Percentiles rank a stretch among this genome's conserved stretches.
Evolutionary conservation across 2,329 filamentous ascomycete species (phyloP).

Genomic region (Aureobasidium sp.): DNA sequence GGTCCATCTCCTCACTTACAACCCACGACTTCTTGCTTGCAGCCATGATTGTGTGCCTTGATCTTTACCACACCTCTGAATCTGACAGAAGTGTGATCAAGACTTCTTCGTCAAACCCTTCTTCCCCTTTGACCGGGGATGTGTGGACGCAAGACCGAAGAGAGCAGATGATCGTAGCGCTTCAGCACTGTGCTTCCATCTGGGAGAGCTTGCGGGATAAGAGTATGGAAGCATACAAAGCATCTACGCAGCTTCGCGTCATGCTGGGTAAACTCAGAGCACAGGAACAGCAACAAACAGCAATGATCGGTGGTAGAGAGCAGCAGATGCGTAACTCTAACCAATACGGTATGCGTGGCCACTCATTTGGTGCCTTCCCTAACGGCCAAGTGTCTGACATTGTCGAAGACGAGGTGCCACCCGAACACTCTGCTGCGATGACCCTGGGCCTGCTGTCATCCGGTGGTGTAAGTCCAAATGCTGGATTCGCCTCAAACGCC

Average conservation of each 20-base stretch:
- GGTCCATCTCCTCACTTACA: constrained; percentile 70
- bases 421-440: constrained; percentile 59
- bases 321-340: neutral
- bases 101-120: constrained; percentile 14
- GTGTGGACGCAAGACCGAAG: constrained; percentile 41
- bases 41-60: constrained; percentile 74
- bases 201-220: constrained; percentile 71
- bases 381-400: constrained; percentile 21
- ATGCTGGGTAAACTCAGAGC: constrained; percentile 71
- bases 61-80: constrained; percentile 63
- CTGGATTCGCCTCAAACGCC: constrained; percentile 13
- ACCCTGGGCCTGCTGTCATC: constrained; percentile 60
- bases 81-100: constrained; percentile 31
- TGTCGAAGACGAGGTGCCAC: constrained; percentile 49
- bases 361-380: constrained; percentile 23
- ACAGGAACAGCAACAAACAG: constrained; percentile 26
- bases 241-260: constrained; percentile 67
- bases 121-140: constrained; percentile 24
- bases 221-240: constrained; percentile 87
- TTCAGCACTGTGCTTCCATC: constrained; percentile 66
- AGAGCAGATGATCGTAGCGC: constrained; percentile 64
- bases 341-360: constrained; percentile 1
- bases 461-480: constrained; percentile 48
- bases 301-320: constrained; percentile 11
- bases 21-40: constrained; percentile 81